Conservation (phyloP, 225 moss, liverwort and hornwort species). For the Polytrichum commune region DNA sequence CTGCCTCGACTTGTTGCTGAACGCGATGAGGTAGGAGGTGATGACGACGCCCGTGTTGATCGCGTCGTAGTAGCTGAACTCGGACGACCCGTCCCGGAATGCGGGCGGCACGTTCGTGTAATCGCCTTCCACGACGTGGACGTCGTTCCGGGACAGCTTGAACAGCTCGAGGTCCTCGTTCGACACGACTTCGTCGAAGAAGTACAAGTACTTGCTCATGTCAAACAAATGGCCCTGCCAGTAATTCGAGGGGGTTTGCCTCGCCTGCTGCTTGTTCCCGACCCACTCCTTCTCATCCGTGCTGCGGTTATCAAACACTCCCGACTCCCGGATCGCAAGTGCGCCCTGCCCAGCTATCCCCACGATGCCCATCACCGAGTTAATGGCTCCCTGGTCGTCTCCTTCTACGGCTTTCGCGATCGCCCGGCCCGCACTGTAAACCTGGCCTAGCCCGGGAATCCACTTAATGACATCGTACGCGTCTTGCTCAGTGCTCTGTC, state of each 20-base stretch:
- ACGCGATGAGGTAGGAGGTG: slow-evolving; percentile 1
- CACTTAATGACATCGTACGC: neutral
- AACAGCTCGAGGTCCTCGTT: neutral
- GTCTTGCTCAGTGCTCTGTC: neutral
- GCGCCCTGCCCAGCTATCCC: neutral
- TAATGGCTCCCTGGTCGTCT: neutral
- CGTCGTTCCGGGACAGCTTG: neutral
- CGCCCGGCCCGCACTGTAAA: neutral
- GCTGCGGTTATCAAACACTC: neutral
- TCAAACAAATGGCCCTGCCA: neutral
- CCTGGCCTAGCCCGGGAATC: neutral
- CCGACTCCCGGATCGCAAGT: slow-evolving; percentile 1
- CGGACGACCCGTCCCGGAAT: neutral
- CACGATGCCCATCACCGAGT: neutral
- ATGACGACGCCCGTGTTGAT: neutral
- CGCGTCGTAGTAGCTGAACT: neutral
- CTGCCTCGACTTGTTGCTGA: neutral
- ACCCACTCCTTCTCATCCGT: neutral
- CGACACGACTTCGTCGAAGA: neutral
- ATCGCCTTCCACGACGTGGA: neutral
- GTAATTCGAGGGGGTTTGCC: neutral
- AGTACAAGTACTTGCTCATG: neutral
- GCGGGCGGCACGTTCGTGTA: neutral
- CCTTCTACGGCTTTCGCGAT: neutral
- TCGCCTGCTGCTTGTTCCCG: neutral